Percentiles rank a stretch among this genome's conserved stretches.
phyloP scores from a whole-genome alignment of 306 rosid genomes.

The Trifolium repens region DNA sequence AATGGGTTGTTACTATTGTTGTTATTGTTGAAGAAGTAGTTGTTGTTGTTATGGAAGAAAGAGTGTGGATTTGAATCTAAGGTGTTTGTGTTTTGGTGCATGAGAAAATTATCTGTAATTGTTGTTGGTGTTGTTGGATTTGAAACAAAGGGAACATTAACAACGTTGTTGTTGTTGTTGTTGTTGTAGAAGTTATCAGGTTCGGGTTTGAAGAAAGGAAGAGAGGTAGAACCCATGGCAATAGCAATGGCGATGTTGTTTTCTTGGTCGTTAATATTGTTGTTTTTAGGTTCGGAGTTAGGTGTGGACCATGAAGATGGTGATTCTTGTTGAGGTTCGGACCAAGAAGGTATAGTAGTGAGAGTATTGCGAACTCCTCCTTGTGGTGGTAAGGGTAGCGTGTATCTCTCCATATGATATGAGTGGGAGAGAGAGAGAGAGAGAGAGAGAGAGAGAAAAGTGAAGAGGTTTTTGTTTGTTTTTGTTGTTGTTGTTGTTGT shows the following conservation, averaged over 20 bases:
- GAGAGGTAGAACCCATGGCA: slow-evolving; percentile 48
- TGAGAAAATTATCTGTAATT: slow-evolving; percentile 38
- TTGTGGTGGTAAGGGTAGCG: slow-evolving; percentile 45
- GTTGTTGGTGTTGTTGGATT: slow-evolving; percentile 31
- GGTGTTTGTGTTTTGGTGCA: slow-evolving; percentile 50
- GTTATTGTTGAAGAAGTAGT: slow-evolving; percentile 25
- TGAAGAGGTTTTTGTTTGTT: slow-evolving; percentile 30
- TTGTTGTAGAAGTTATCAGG: slow-evolving; percentile 30
- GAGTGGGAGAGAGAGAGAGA: background rate
- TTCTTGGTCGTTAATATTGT: slow-evolving; percentile 20
- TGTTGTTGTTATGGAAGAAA: slow-evolving; percentile 39
- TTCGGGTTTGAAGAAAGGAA: slow-evolving; percentile 77
- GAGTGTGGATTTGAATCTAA: slow-evolving; percentile 53
- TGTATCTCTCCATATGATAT: slow-evolving; percentile 34
- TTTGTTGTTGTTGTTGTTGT: background rate
- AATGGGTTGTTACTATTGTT: slow-evolving; percentile 40
- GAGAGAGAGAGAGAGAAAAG: slow-evolving; percentile 11
- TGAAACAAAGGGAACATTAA: slow-evolving; percentile 36
- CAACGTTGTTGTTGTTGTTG: slow-evolving; percentile 12
- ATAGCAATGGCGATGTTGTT: slow-evolving; percentile 41
- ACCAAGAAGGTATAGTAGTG: slow-evolving; percentile 54
- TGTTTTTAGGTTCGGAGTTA: slow-evolving; percentile 37
- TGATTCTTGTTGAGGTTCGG: slow-evolving; percentile 44
- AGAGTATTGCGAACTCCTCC: slow-evolving; percentile 41
- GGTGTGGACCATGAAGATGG: slow-evolving; percentile 62